Evolutionary conservation across 176 grass and related monocot species (phyloP), one percentile per base, ranked within the genome.

Genomic region (Hyparrhenia diplandra): DNA sequence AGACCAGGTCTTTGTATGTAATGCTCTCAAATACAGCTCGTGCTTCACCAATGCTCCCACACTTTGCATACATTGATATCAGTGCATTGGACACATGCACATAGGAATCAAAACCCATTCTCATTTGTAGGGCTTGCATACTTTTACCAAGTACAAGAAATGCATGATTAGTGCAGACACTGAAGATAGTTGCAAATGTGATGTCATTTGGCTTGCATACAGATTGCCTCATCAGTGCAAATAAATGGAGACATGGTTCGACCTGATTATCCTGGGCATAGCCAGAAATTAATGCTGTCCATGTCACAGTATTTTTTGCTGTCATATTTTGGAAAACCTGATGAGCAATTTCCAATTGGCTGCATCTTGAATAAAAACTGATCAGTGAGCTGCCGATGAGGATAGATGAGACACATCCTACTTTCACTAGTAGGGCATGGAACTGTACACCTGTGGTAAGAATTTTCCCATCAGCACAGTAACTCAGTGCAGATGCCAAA

Each of bases 221-320:
- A 18, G 84, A 83, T 52, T 29, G 71, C 79, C 81, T 89, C 91
- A 93, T 89, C 39, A 69, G 18, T 23, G 58, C 61, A 81, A 89
- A 85, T 8, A 89, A 40, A 74, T 69, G 64, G 42, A 89, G 77
- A 60, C 76, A 85, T 76, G 82, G 54, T 55, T 85, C 77, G 39
- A 89, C 71, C 63, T 75, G 59, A 61, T 68, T 81, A 67, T 85
- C 42, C 66, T 87, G 84, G 8, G 77, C 81, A 36, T 84, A 94
- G 40, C 88, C 83, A 81, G 91, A 87, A 88, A 94, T 86, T 12
- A 94, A 64, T 69, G 88, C 71, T 74, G 92, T 91, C 85, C 88
- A 91, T 13, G 83, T 84, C 27, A 94, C 86, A 9, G 83, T 90
- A 67, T 84, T 94, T 80, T 73, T 91, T 14, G 29, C 6, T 67